Percentiles rank a stretch among this genome's conserved stretches.
These are phyloP conservation scores for Bigelowiella natans DNA, from an alignment of 78 protist genomes.

Conservation along the genomic window DNA sequence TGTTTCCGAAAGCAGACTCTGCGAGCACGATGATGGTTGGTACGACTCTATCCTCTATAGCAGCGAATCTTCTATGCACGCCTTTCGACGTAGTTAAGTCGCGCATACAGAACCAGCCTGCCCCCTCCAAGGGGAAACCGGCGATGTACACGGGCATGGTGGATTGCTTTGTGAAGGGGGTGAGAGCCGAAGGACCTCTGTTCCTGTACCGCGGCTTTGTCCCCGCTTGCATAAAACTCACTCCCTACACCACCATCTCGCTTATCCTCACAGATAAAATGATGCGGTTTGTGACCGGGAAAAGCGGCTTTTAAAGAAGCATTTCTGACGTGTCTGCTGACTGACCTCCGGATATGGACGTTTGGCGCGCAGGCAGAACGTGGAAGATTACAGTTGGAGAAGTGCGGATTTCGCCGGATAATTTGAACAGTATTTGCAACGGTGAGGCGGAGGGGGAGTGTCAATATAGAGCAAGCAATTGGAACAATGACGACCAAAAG, in stretches of 20 bases:
- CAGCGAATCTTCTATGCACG: neutral
- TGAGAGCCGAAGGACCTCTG: neutral
- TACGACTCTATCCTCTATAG: neutral
- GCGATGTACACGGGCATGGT: neutral
- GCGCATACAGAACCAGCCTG: constrained; percentile 15
- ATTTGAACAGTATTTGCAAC: too few species aligned
- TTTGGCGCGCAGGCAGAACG: too few species aligned
- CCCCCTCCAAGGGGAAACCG: neutral
- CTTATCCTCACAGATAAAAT: constrained; percentile 20
- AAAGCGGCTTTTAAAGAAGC: neutral
- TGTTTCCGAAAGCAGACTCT: neutral
- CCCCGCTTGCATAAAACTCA: constrained; percentile 1
- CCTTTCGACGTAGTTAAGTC: constrained; percentile 20
- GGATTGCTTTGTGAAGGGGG: constrained; percentile 12
- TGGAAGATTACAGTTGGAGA: too few species aligned
- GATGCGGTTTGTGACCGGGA: neutral
- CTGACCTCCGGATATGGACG: too few species aligned
- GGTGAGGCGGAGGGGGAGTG: too few species aligned
- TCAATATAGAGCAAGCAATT: too few species aligned
- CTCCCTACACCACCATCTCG: constrained; percentile 18
- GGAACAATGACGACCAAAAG: too few species aligned
- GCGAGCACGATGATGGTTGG: neutral
- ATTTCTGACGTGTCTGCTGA: too few species aligned
- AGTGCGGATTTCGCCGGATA: too few species aligned
- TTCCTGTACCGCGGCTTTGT: neutral